Evolutionary conservation across 306 rosid genomes (phyloP), one percentile per base, ranked within the genome.

Genomic region (Parietaria judaica): DNA sequence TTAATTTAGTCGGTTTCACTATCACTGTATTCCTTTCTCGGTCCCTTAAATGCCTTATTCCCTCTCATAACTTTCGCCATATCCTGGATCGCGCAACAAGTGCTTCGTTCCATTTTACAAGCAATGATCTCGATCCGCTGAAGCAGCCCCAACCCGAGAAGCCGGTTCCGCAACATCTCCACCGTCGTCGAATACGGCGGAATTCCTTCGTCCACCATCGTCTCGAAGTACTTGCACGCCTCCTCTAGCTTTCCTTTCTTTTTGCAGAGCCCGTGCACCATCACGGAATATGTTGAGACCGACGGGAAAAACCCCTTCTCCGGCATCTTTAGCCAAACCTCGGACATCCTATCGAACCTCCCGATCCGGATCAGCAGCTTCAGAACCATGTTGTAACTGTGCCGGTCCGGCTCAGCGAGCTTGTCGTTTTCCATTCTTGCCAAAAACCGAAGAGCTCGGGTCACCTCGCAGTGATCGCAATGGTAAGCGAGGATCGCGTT

Each of bases 191-290:
- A 63, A 71, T 88, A 88, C 60, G 90, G 95, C 2, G 96, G 98
- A 69, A 88, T 80, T 70, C 96, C 95, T 77, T 88, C 96, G 60
- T 91, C 95, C 36, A 91, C 61, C 98, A 91, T 91, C 66, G 65
- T 74, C 83, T 80, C 92, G 72, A 88, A 85, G 81, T 88, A 91
- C 61, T 83, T 81, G 48, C 88, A 77, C 41, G 95, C 96, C 68
- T 85, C 95, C 75, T 88, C 96, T 46, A 85, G 65, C 71, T 85
- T 91, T 35, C 83, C 84, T 72, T 82, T 91, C 77, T 85, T 91
- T 71, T 80, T 83, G 58, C 82, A 80, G 44, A 88, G 71, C 54
- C 88, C 90, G 74, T 88, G 98, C 68, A 88, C 64, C 95, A 91
- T 77, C 62, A 91, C 96, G 39, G 95, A 70, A 74, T 71, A 88